A percentile compares a stretch with the other conserved stretches of the same genome.
Evolutionary conservation across 1,284 basidiomycete species (phyloP).

Genomic region (Ganoderma lingzhi): DNA sequence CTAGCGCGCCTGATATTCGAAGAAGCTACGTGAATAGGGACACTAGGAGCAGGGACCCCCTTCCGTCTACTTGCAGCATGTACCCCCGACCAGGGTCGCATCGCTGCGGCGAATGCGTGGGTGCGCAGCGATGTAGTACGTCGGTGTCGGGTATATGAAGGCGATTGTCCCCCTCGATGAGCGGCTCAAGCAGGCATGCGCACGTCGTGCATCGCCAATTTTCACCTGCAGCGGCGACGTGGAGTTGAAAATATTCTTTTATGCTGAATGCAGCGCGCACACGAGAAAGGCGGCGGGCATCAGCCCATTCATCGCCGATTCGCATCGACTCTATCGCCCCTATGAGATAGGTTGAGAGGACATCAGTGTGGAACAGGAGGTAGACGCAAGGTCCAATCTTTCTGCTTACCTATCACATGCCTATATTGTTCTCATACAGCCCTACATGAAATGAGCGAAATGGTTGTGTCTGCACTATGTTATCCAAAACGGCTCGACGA

Average conservation of each 20-base stretch:
- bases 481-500: too few relatives aligned
- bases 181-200: conserved; percentile 70
- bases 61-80: conserved; percentile 57
- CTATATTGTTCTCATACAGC: too few relatives aligned
- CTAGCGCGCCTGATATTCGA: conserved; percentile 59
- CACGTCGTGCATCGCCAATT: conserved; percentile 63
- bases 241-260: conserved; percentile 84
- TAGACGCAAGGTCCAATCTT: too few relatives aligned
- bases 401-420: too few relatives aligned
- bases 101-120: conserved; percentile 66
- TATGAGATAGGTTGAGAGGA: too few relatives aligned
- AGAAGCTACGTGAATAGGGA: conserved; percentile 68
- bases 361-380: too few relatives aligned
- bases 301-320: conserved; percentile 46
- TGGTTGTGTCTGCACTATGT: too few relatives aligned
- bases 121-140: conserved; percentile 74
- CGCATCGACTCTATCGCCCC: too few relatives aligned
- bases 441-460: too few relatives aligned
- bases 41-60: conserved; percentile 54
- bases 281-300: conserved; percentile 58
- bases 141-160: conserved; percentile 77
- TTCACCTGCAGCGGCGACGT: conserved; percentile 78
- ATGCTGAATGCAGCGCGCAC: conserved; percentile 76
- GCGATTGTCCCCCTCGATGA: conserved; percentile 74
- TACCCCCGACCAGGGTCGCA: conserved; percentile 48